Evolutionary conservation across 2,329 filamentous ascomycete species (phyloP), one percentile per base, ranked within the genome.

Genomic region (Pseudocercospora crystallina): DNA sequence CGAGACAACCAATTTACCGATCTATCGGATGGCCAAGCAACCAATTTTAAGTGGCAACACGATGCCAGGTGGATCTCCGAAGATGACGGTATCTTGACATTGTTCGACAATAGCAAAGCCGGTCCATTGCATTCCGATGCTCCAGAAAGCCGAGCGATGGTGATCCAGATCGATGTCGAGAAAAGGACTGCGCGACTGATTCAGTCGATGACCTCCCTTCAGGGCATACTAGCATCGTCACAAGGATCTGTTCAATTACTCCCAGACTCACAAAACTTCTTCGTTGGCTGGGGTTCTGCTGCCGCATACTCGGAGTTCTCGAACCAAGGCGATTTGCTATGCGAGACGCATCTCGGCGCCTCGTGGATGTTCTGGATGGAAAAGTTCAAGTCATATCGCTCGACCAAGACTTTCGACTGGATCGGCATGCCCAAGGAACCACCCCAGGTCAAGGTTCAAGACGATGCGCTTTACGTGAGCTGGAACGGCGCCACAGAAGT

Each of bases 281-380:
- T 84, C 20, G 73, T 84, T 20, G 79, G 79, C 50, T 84, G 80
- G 79, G 80, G 79, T 9, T 73, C 76, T n/a, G 71, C 70, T 10
- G 74, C 77, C 1, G 72, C 75, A 0, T 74, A 73, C 49, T 77
- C 72, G 10, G 79, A 82, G 58, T 80, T 69, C 60, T 56, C 67
- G 0, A 43, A 60, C 13, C 63, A 70, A 32, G 74, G 74, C 26
- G 64, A 67, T 5, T 61, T 73, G 3, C 62, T 77, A 5, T 72
- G 73, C 47, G 70, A 73, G 38, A 67, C 71, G 1, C 73, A 76
- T 44, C 71, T 75, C 41, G 71, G 67, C n/a, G 67, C 66, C 38
- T 63, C 61, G 8, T 56, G 53, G 41, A 61, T 55, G 17, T 65
- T 57, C 47, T 57, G 43, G 33, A 61, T 60, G 26, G 66, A 65